Evolutionary conservation across 2,329 filamentous ascomycete species (phyloP).

Genomic region (Aspergillus ochraceoroseus): DNA sequence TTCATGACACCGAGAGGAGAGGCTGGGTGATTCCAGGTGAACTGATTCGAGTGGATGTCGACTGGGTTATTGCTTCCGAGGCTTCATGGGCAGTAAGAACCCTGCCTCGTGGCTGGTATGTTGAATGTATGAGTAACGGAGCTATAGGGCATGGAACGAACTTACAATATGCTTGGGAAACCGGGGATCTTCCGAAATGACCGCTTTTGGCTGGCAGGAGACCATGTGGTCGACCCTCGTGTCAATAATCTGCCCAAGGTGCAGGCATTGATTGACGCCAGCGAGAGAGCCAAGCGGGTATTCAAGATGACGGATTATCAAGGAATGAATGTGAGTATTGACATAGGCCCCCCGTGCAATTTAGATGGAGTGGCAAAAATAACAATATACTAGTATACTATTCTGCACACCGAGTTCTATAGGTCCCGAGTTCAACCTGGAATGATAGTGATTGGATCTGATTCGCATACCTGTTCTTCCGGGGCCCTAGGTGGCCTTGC

Average conservation of each 20-base stretch:
- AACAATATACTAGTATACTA: no score
- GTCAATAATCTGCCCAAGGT: slow-evolving; percentile 36
- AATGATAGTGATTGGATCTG: slow-evolving; percentile 42
- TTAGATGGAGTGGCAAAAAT: neutral
- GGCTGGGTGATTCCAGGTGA: slow-evolving; percentile 19
- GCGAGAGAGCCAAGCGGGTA: slow-evolving; percentile 36
- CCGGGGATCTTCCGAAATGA: slow-evolving; percentile 49
- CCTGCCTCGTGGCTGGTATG: no score
- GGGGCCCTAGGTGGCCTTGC: slow-evolving; percentile 42
- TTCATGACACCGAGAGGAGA: slow-evolving; percentile 30
- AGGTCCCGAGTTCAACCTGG: slow-evolving; percentile 46
- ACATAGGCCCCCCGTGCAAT: neutral
- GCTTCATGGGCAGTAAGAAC: slow-evolving; percentile 39
- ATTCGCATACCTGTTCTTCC: slow-evolving; percentile 47
- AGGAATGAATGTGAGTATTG: slow-evolving; percentile 33
- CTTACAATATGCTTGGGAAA: slow-evolving; percentile 39
- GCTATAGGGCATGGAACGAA: slow-evolving; percentile 42
- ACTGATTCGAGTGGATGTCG: slow-evolving; percentile 41
- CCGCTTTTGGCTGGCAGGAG: slow-evolving; percentile 49
- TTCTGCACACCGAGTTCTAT: slow-evolving; percentile 48
- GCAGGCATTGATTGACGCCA: slow-evolving; percentile 35
- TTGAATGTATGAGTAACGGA: no score
- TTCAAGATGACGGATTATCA: slow-evolving; percentile 47
- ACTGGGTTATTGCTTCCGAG: slow-evolving; percentile 48
- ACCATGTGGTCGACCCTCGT: slow-evolving; percentile 48